A percentile compares a stretch with the other conserved stretches of the same genome.
Conservation (phyloP, 371 early-diverging fungal genomes). For the Mortierella sp. region DNA sequence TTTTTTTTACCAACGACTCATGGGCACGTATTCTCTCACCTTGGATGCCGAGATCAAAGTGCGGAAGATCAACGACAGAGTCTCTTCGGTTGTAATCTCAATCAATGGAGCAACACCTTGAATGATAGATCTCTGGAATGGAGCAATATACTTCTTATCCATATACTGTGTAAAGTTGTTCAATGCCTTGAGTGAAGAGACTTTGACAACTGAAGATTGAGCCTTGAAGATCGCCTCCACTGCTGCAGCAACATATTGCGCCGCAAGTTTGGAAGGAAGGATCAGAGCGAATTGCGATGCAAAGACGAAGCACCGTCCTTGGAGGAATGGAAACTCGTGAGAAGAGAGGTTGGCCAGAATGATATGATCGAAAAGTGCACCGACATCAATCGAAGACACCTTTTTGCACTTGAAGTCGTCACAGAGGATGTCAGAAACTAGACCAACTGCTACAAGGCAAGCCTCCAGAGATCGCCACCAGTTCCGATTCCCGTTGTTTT, state of each 20-base stretch:
- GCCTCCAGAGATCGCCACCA: conserved; percentile 88
- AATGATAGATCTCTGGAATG: conserved; percentile 72
- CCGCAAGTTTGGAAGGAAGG: conserved; percentile 68
- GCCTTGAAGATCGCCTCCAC: conserved; percentile 67
- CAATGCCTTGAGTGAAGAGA: conserved; percentile 81
- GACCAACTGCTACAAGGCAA: conserved; percentile 73
- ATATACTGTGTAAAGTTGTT: conserved; percentile 69
- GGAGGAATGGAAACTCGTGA: conserved; percentile 76
- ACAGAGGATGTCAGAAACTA: conserved; percentile 61
- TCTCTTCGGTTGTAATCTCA: conserved; percentile 72
- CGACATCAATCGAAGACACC: conserved; percentile 67
- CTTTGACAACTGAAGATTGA: conserved; percentile 64
- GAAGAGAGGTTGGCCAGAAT: conserved; percentile 71
- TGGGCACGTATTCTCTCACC: too few species aligned
- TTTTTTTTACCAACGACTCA: too few species aligned
- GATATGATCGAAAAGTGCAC: conserved; percentile 73
- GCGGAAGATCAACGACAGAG: conserved; percentile 79
- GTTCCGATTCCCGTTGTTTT: background rate
- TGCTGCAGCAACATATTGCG: conserved; percentile 72
- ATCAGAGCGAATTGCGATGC: conserved; percentile 75
- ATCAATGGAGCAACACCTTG: conserved; percentile 67
- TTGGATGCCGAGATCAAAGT: conserved; percentile 73
- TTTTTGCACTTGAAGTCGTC: conserved; percentile 54
- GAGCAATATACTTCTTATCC: conserved; percentile 58
- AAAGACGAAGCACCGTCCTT: conserved; percentile 86